Percentiles rank a stretch among this genome's conserved stretches.
These are phyloP conservation scores for Rhododendron griersonianum DNA, from an alignment of 148 eudicot genomes.

Conservation along the genomic window DNA sequence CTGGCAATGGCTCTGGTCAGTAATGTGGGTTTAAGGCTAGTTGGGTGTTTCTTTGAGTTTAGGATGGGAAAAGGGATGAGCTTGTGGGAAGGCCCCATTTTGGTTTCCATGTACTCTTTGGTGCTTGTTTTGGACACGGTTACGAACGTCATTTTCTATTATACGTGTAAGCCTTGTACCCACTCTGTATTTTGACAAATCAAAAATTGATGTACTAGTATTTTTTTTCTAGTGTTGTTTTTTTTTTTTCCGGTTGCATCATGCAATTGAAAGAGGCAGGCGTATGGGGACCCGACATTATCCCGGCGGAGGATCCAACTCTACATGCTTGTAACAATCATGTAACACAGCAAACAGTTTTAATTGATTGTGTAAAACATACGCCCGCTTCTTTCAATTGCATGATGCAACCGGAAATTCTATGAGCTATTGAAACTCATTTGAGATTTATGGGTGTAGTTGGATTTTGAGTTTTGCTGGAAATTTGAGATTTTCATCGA, in stretches of 20 bases:
- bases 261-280: not conserved
- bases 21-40: conserved; percentile 9
- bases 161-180: conserved; percentile 2
- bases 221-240: not conserved
- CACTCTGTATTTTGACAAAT: not conserved
- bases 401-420: no score
- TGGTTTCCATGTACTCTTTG: conserved; percentile 20
- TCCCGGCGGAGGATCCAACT: not conserved
- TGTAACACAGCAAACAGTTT: not conserved
- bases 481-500: no score
- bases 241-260: not conserved
- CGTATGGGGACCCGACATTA: not conserved
- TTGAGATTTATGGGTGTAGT: no score
- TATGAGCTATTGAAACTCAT: no score
- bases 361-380: no score
- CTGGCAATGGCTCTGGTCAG: conserved; percentile 5
- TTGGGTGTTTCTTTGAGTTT: conserved; percentile 13
- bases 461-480: no score
- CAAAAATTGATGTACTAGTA: not conserved
- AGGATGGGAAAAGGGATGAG: conserved; percentile 11
- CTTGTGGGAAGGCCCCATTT: conserved; percentile 12
- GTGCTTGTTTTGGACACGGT: conserved; percentile 16
- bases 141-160: conserved; percentile 4
- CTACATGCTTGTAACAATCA: not conserved
- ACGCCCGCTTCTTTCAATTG: no score